Evolutionary conservation across 179 eudicot genomes (phyloP).

Genomic region (Patellifolia procumbens): DNA sequence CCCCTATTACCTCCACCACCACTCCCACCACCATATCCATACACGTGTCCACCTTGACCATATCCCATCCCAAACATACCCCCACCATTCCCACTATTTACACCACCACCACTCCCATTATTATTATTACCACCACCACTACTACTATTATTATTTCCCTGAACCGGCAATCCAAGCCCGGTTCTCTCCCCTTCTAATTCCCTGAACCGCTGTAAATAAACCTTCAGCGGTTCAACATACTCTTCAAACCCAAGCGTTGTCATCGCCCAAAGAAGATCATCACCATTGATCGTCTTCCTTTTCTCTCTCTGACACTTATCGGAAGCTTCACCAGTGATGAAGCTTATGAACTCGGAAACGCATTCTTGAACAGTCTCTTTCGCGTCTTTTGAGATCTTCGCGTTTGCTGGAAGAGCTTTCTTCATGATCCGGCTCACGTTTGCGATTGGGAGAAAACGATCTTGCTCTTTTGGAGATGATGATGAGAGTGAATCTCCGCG

Average conservation of each 20-base stretch:
- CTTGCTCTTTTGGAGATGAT: conserved; percentile 54
- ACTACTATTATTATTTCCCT: conserved; percentile 34
- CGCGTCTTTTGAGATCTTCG: conserved; percentile 66
- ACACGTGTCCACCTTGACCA: conserved; percentile 34
- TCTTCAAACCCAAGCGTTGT: conserved; percentile 70
- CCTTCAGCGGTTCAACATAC: conserved; percentile 65
- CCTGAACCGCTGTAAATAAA: conserved; percentile 58
- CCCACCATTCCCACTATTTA: conserved; percentile 37
- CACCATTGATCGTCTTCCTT: conserved; percentile 72
- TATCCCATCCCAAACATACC: conserved; percentile 37
- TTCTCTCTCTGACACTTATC: conserved; percentile 72
- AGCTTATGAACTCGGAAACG: conserved; percentile 73
- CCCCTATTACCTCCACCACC: conserved; percentile 31
- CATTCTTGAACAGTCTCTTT: conserved; percentile 74
- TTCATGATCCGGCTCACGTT: conserved; percentile 74
- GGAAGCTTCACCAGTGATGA: conserved; percentile 68
- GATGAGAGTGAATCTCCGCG: conserved; percentile 25
- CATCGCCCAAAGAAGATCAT: conserved; percentile 74
- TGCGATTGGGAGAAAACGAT: conserved; percentile 63
- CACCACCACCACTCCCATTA: conserved; percentile 34
- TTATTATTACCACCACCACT: conserved; percentile 34
- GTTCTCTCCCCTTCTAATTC: conserved; percentile 66
- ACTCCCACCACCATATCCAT: conserved; percentile 28
- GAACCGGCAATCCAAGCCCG: conserved; percentile 32
- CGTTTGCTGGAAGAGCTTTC: conserved; percentile 64